Percentiles rank a stretch among this genome's conserved stretches.
phyloP scores from a whole-genome alignment of 768 basidiomycete species.

The Candolleomyces eurysporus region DNA sequence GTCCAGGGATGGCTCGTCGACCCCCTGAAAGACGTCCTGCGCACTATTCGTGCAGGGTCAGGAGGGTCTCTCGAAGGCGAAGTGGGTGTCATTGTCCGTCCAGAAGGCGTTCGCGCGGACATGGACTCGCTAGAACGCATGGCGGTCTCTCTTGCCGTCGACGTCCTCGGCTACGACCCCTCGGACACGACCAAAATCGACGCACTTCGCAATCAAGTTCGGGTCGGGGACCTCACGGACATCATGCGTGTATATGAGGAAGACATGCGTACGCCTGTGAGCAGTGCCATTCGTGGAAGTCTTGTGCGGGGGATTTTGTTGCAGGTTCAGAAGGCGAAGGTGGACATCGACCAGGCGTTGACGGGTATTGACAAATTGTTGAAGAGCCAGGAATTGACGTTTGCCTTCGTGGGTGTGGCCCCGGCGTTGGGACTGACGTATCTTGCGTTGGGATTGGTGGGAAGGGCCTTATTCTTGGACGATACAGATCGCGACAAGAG shows the following conservation, averaged over 20 bases:
- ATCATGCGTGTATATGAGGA: constrained; percentile 88
- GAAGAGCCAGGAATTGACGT: constrained; percentile 92
- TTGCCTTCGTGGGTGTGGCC: constrained; percentile 95
- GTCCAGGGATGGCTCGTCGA: constrained; percentile 82
- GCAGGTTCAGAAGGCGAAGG: constrained; percentile 96
- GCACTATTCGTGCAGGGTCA: constrained; percentile 74
- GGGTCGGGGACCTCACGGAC: constrained; percentile 80
- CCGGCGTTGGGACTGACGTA: constrained; percentile 85
- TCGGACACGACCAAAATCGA: constrained; percentile 53
- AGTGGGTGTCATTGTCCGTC: constrained; percentile 69
- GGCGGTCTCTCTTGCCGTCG: constrained; percentile 80
- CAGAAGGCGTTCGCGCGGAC: constrained; percentile 83
- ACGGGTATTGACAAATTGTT: constrained; percentile 91
- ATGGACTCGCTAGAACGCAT: constrained; percentile 92
- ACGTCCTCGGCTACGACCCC: constrained; percentile 63
- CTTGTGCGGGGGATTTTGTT: constrained; percentile 84
- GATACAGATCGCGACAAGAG: background rate
- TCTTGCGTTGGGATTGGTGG: constrained; percentile 22
- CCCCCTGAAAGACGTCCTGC: constrained; percentile 77
- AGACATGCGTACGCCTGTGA: constrained; percentile 86
- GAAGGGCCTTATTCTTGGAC: background rate
- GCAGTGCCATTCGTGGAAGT: constrained; percentile 76
- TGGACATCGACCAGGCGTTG: constrained; percentile 89
- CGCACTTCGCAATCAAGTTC: constrained; percentile 61
- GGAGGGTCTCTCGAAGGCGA: constrained; percentile 63